phyloP scores from a whole-genome alignment of 2,329 filamentous ascomycete genomes.

The Coniochaeta sp. region DNA sequence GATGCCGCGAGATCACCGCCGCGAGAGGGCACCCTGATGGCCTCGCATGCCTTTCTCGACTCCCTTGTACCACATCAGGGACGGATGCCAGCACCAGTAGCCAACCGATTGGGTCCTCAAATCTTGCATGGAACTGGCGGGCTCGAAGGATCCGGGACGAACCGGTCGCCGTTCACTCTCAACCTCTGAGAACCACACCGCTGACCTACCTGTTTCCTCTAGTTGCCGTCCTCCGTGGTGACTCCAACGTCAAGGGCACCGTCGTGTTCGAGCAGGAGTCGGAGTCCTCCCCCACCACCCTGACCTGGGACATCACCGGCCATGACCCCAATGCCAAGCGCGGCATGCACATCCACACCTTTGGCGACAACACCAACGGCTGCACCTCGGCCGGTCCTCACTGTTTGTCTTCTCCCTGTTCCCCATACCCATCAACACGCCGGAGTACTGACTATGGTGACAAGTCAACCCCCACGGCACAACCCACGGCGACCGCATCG shows the following conservation, averaged over 20 bases:
- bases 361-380: conserved; percentile 99
- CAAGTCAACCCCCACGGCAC: conserved; percentile 93
- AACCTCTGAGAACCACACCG: background rate
- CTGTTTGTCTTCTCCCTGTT: conserved; percentile 45
- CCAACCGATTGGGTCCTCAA: background rate
- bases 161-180: background rate
- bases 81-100: background rate
- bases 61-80: no score
- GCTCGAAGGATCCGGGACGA: background rate
- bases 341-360: conserved; percentile 98
- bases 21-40: no score
- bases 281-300: conserved; percentile 74
- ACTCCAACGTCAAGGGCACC: conserved; percentile 90
- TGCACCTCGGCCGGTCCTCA: conserved; percentile 98
- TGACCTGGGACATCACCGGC: conserved; percentile 89
- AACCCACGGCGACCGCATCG: conserved; percentile 80
- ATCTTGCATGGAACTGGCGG: background rate
- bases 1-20: background rate
- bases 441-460: background rate
- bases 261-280: conserved; percentile 89
- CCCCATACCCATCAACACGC: background rate
- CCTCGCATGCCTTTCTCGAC: background rate
- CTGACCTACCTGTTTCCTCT: conserved; percentile 11
- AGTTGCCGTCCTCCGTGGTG: conserved; percentile 97
- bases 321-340: conserved; percentile 93